These are phyloP conservation scores for Globisporangium spinosum DNA, from an alignment of 352 stramenopile species.

Conservation along the genomic window DNA sequence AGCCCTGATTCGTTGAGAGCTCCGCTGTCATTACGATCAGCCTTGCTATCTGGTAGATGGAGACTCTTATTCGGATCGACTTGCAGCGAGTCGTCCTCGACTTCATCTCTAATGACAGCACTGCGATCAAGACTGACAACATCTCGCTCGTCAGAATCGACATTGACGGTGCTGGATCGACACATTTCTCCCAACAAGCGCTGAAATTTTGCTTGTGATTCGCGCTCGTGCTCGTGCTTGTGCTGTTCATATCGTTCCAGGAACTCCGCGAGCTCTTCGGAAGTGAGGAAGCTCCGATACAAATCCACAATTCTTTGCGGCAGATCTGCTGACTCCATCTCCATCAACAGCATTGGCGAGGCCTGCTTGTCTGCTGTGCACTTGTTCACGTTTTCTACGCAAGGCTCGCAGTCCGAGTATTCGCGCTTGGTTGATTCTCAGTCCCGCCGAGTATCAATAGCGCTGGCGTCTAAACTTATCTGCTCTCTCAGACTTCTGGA, in stretches of 20 bases:
- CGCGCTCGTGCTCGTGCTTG: neutral
- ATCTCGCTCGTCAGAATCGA: neutral
- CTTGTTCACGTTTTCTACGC: neutral
- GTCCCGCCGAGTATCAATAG: neutral
- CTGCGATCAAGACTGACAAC: neutral
- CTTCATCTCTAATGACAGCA: neutral
- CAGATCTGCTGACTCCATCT: neutral
- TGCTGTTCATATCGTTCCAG: neutral
- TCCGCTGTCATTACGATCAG: too few relatives aligned
- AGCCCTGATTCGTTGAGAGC: too few relatives aligned
- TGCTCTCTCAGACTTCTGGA: neutral
- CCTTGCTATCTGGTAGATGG: neutral
- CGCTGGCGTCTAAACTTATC: neutral
- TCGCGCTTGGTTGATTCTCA: neutral
- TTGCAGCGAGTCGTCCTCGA: neutral
- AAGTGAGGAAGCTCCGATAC: slow-evolving; percentile 8
- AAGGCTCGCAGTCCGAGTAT: neutral
- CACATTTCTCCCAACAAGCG: slow-evolving; percentile 3
- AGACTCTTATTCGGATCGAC: neutral
- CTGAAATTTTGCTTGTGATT: neutral
- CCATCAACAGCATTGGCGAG: too few relatives aligned
- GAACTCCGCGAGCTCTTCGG: neutral
- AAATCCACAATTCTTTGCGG: neutral
- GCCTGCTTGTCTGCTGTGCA: neutral
- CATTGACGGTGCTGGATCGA: neutral